Evolutionary conservation across 331 rosid species (phyloP).

Genomic region (Malus hybrid): DNA sequence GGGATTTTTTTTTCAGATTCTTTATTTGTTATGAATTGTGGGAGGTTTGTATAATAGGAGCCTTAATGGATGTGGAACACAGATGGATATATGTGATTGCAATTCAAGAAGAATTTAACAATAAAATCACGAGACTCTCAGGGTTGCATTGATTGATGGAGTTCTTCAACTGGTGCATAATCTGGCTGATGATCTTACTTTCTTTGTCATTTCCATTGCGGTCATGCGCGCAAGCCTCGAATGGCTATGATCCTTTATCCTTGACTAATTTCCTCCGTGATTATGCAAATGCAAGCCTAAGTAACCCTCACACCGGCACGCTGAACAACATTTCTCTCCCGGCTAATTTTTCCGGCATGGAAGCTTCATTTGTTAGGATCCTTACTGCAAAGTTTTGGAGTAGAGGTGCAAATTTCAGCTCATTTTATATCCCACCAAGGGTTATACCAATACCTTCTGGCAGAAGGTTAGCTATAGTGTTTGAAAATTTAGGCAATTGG

Average conservation of each 20-base stretch:
- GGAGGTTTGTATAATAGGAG: constrained; percentile 1
- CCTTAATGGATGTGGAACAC: constrained; percentile 33
- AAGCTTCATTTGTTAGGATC: constrained; percentile 41
- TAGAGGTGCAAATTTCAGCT: constrained; percentile 46
- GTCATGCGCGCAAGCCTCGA: constrained; percentile 22
- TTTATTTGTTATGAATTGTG: constrained; percentile 10
- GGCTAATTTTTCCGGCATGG: constrained; percentile 60
- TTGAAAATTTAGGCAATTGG: constrained; percentile 72
- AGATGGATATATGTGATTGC: constrained; percentile 12
- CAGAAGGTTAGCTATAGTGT: constrained; percentile 48
- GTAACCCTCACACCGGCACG: constrained; percentile 41
- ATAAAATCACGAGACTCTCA: constrained; percentile 21
- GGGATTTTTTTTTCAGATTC: neutral
- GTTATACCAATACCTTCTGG: constrained; percentile 33
- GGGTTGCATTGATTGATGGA: constrained; percentile 40
- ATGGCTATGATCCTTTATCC: constrained; percentile 25
- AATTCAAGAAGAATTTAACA: constrained; percentile 29
- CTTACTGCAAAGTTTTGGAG: constrained; percentile 39
- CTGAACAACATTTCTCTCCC: constrained; percentile 54
- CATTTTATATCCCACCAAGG: constrained; percentile 46
- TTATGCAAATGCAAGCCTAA: constrained; percentile 18
- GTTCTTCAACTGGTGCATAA: constrained; percentile 30
- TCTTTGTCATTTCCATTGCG: constrained; percentile 17
- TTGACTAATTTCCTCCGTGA: constrained; percentile 37
- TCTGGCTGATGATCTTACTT: constrained; percentile 21